Conservation (phyloP, 208 protist genomes). For the Trypanosoma rangeli region DNA sequence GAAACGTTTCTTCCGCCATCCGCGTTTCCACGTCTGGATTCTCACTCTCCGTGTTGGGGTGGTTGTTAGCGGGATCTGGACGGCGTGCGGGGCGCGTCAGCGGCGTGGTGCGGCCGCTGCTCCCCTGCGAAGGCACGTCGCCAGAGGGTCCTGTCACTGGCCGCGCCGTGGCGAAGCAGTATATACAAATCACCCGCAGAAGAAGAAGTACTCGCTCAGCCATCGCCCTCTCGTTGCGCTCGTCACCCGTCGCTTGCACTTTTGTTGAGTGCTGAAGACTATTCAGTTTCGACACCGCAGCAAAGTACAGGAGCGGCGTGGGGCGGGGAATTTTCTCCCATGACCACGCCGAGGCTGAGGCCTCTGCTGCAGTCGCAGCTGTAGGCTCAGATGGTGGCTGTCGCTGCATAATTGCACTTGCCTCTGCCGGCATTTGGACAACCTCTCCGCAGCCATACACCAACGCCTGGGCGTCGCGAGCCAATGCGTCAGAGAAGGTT, state of each 20-base stretch:
- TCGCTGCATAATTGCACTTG: background rate
- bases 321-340: conserved; percentile 7
- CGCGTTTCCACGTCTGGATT: conserved; percentile 4
- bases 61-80: conserved; percentile 3
- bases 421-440: conserved; percentile 15
- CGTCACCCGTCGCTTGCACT: background rate
- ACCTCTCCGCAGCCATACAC: conserved; percentile 4
- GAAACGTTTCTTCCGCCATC: conserved; percentile 27
- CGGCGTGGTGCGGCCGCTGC: conserved; percentile 15
- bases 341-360: background rate
- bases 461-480: conserved; percentile 11
- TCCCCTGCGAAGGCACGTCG: conserved; percentile 15
- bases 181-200: conserved; percentile 45
- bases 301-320: conserved; percentile 11
- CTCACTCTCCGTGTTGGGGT: conserved; percentile 6
- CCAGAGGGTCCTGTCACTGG: conserved; percentile 21
- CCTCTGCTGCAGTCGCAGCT: background rate
- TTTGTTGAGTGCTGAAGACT: conserved; percentile 18
- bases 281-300: conserved; percentile 9
- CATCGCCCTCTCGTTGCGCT: background rate
- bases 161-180: conserved; percentile 50
- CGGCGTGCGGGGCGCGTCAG: conserved; percentile 21
- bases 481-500: conserved; percentile 21
- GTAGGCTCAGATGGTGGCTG: background rate
- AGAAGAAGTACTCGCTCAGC: conserved; percentile 21